Conservation (phyloP, 257 asterid species). For the Buddleja alternifolia region DNA sequence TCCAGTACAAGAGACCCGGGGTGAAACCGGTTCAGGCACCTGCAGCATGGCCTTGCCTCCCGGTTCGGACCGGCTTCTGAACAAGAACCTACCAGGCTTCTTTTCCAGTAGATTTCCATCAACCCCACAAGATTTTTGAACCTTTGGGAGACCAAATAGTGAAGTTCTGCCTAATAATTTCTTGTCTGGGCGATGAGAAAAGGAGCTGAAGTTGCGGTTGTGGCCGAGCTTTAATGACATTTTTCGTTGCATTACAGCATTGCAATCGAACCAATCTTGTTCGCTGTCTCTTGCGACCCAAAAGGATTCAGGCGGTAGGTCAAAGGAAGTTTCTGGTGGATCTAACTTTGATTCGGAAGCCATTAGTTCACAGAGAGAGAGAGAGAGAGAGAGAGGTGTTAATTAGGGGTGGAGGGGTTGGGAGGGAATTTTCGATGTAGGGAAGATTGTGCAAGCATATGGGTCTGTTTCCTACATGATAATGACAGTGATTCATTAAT, state of each 20-base stretch:
- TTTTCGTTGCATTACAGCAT: constrained; percentile 64
- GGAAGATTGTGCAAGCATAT: constrained; percentile 33
- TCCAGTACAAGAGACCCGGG: constrained; percentile 57
- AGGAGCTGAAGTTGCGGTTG: constrained; percentile 36
- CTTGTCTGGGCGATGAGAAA: constrained; percentile 34
- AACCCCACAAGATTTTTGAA: constrained; percentile 30
- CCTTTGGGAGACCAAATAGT: constrained; percentile 41
- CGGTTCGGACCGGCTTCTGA: constrained; percentile 61
- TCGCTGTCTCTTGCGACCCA: constrained; percentile 52
- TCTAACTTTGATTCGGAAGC: constrained; percentile 18
- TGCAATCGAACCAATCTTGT: constrained; percentile 55
- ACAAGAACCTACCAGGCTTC: constrained; percentile 34
- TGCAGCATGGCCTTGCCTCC: constrained; percentile 27
- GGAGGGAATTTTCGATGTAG: constrained; percentile 20
- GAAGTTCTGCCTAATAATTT: constrained; percentile 31
- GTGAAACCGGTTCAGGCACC: constrained; percentile 48
- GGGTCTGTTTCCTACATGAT: constrained; percentile 35
- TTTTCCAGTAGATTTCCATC: constrained; percentile 32
- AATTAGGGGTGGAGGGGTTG: neutral
- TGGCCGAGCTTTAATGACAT: constrained; percentile 51
- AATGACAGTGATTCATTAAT: constrained; percentile 35
- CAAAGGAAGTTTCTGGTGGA: constrained; percentile 35
- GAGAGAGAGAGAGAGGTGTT: neutral
- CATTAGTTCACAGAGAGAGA: constrained; percentile 1
- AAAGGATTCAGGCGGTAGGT: constrained; percentile 70